Base-by-base conservation (phyloP, 805 yeast genomes). In the Starmerella kuoi region DNA sequence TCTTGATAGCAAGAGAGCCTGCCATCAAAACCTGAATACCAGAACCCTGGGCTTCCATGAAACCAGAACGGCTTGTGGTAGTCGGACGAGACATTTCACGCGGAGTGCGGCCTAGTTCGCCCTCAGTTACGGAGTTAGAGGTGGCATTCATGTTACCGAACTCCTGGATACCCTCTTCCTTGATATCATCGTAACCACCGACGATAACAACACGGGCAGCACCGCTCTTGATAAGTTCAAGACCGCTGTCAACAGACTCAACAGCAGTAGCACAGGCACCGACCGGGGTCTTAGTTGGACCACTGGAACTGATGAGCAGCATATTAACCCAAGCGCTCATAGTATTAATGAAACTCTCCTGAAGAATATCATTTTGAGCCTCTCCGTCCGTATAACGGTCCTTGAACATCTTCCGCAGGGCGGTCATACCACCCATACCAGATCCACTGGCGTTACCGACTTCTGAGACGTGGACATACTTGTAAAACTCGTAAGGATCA, bases 261-360 rank as follows among this genome's bases (percentile, higher is more conserved):
- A 91, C 81, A 43, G 98, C 91, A 53, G 99, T 91, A 39, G 99
- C 99, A 73, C 99, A 91, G 31, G 99, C 99, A 69, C 94, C 99
- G 43, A 91, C 98, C 40, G 99, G 97, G 23, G 99, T 93, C 74
- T 87, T 87, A 65, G 87, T 86, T 48, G 99, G 99, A 67, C 99
- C 99, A 46, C 96, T 85, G 5, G 97, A 81, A 15, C 97, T 88
- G 49, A 91, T 71, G 61, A 93, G 70, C 71, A 91, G 74, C 99
- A 91, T 91, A 61, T 91, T 91, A 55, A 91, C 96, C 99, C 99
- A 91, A 49, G 99, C 98, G 49, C 95, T 74, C 96, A 91, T 88
- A 40, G 97, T 91, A 72, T 91, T 91, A 70, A 93, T 87, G 69
- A 91, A 91, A 46, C 98, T 87, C 68, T 91, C 99, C 68, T 88